phyloP scores from a whole-genome alignment of 78 protist species.

The Tieghemostelium lacteum region DNA sequence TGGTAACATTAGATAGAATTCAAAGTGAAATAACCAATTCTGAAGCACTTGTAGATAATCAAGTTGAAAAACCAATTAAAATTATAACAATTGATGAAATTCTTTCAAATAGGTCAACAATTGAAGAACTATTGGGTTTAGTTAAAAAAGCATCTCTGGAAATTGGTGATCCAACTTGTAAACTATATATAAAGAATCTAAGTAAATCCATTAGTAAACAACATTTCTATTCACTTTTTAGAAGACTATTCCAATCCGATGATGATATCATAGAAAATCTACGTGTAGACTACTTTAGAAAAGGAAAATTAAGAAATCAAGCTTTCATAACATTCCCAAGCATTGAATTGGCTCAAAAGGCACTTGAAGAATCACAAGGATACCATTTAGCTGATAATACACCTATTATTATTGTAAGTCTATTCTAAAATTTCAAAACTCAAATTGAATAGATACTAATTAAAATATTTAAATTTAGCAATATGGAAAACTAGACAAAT shows the following conservation, averaged over 20 bases:
- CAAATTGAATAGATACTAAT: too few relatives aligned
- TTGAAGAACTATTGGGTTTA: neutral
- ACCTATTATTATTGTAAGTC: too few relatives aligned
- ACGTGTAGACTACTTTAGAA: neutral
- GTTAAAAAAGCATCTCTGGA: neutral
- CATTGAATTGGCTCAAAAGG: neutral
- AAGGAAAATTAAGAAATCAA: conserved; percentile 20
- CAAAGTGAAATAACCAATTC: neutral
- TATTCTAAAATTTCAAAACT: neutral
- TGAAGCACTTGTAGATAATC: neutral
- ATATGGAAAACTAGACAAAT: too few relatives aligned
- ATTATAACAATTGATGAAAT: neutral
- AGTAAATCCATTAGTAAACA: neutral
- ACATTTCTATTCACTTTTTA: conserved; percentile 7
- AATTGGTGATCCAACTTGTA: conserved; percentile 13
- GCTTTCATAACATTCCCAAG: conserved; percentile 43
- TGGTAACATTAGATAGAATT: neutral
- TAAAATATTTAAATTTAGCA: too few relatives aligned
- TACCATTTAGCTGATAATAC: conserved; percentile 14
- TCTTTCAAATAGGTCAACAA: neutral
- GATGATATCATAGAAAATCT: conserved; percentile 3
- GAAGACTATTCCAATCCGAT: neutral
- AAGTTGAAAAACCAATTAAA: neutral
- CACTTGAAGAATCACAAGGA: conserved; percentile 31
- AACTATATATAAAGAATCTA: conserved; percentile 35